phyloP scores from a whole-genome alignment of 139 green algal species.

The Auxenochlorella pyrenoidosa region DNA sequence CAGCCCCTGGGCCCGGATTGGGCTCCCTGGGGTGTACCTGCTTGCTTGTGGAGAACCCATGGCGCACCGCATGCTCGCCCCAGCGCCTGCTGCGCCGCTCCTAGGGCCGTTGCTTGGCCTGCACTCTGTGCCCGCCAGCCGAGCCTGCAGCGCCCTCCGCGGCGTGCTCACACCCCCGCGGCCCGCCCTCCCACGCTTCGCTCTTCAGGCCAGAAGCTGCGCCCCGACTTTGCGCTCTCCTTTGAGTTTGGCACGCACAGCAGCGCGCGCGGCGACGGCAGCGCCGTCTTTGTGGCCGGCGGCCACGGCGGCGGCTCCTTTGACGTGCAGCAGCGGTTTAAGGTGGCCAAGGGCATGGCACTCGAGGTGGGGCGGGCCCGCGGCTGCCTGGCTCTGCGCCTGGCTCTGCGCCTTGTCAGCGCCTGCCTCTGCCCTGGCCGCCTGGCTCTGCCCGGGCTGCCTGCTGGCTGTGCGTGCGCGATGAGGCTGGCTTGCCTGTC shows the following conservation, averaged over 20 bases:
- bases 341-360: conserved; percentile 34
- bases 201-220: not conserved
- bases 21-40: too few species aligned
- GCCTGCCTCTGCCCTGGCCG: too few species aligned
- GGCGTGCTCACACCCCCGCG: too few species aligned
- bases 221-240: not conserved
- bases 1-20: too few species aligned
- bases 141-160: not conserved
- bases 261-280: conserved; percentile 21
- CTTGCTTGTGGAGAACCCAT: too few species aligned
- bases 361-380: conserved; percentile 34
- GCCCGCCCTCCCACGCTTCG: not conserved
- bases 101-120: not conserved
- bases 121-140: too few species aligned
- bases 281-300: conserved; percentile 6
- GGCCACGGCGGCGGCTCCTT: conserved; percentile 22
- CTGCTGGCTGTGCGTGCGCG: not conserved
- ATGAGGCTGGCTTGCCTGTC: too few species aligned
- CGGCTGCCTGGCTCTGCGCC: too few species aligned
- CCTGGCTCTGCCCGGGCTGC: too few species aligned
- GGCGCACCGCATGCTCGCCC: not conserved
- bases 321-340: conserved; percentile 47
- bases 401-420: too few species aligned
- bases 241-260: conserved; percentile 32
- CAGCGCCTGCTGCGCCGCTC: too few species aligned